Percentiles rank a stretch among this genome's conserved stretches.
Conservation (phyloP, 2,329 filamentous ascomycete species). For the Mycosphaerella sp. region DNA sequence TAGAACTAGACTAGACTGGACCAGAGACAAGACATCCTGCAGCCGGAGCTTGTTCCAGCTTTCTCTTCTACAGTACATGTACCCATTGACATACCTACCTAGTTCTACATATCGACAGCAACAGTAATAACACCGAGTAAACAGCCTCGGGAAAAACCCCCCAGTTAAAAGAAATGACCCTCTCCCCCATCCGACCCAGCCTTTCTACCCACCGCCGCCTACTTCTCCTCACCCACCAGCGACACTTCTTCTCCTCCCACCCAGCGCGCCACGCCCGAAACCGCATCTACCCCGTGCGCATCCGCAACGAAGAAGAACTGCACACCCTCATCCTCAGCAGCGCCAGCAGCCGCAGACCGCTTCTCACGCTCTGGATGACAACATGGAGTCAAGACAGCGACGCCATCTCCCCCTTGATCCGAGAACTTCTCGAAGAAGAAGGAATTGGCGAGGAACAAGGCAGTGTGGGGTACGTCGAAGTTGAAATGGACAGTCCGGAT, state of each 20-base stretch:
- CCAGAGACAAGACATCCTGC: too few relatives aligned
- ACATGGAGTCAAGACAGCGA: slow-evolving; percentile 44
- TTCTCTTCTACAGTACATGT: too few relatives aligned
- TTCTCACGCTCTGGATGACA: slow-evolving; percentile 48
- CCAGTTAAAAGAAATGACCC: too few relatives aligned
- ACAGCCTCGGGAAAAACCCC: too few relatives aligned
- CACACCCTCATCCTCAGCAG: slow-evolving; percentile 45
- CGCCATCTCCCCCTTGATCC: slow-evolving; percentile 39
- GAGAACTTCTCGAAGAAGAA: slow-evolving; percentile 40
- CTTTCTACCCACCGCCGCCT: too few relatives aligned
- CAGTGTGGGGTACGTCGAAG: slow-evolving; percentile 44
- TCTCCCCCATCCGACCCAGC: too few relatives aligned
- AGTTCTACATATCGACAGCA: too few relatives aligned
- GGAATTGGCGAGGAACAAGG: slow-evolving; percentile 42
- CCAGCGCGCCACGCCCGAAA: slow-evolving; percentile 27
- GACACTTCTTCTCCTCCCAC: slow-evolving; percentile 19
- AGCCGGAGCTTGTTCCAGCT: too few relatives aligned
- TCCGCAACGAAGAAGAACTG: slow-evolving; percentile 45
- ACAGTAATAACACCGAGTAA: too few relatives aligned
- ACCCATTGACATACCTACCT: too few relatives aligned
- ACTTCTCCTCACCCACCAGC: too few relatives aligned
- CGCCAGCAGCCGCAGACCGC: slow-evolving; percentile 39
- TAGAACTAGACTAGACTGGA: too few relatives aligned
- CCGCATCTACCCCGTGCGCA: slow-evolving; percentile 34
- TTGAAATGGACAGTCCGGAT: slow-evolving; percentile 44